A percentile compares a stretch with the other conserved stretches of the same genome.
These are phyloP conservation scores for Sporothrix mexicana DNA, from an alignment of 2,329 filamentous ascomycete genomes.

Conservation along the genomic window DNA sequence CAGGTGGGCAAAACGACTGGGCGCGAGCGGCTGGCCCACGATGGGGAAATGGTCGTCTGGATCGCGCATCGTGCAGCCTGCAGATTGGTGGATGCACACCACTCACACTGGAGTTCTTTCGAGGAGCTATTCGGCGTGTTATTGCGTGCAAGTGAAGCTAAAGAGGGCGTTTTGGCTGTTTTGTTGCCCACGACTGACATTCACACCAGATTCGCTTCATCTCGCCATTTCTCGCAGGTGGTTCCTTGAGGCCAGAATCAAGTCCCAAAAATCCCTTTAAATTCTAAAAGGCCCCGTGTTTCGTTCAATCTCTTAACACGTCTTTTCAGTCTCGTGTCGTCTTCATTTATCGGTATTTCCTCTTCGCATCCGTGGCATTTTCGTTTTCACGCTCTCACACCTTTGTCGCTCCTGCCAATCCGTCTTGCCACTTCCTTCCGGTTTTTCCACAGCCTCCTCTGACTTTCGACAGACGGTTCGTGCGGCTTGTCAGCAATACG, in stretches of 20 bases:
- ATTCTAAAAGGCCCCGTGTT: constrained; percentile 1
- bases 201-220: not conserved
- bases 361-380: not conserved
- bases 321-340: not conserved
- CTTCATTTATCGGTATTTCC: not conserved
- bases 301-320: not conserved
- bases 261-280: constrained; percentile 7
- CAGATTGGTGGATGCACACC: constrained; percentile 12
- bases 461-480: not conserved
- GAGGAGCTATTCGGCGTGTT: not conserved
- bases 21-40: constrained; percentile 24
- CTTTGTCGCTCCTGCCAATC: not conserved
- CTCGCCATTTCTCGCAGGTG: constrained; percentile 8
- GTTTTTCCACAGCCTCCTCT: not conserved
- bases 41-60: not conserved
- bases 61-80: constrained; percentile 24
- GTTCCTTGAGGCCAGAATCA: not conserved
- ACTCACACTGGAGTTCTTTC: not conserved
- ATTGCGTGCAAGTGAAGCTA: not conserved
- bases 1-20: constrained; percentile 39
- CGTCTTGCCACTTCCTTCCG: constrained; percentile 21
- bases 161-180: not conserved
- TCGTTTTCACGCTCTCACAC: not conserved
- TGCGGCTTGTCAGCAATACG: constrained; percentile 30
- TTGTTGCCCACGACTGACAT: not conserved